These are phyloP conservation scores for Candida corydali DNA, from an alignment of 805 yeast genomes.

Conservation along the genomic window DNA sequence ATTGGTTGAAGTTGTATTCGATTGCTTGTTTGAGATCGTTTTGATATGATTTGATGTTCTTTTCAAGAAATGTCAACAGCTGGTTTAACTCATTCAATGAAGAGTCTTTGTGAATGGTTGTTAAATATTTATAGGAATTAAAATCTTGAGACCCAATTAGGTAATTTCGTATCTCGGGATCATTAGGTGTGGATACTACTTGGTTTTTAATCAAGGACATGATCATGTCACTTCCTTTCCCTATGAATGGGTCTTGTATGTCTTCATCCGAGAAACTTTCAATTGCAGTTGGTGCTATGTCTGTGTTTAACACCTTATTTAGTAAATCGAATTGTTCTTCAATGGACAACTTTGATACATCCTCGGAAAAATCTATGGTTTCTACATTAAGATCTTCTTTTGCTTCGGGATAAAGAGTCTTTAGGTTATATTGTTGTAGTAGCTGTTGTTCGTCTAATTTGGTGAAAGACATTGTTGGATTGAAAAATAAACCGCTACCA, in stretches of 20 bases:
- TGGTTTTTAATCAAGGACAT: conserved; percentile 20
- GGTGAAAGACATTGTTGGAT: conserved; percentile 1
- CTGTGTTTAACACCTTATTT: conserved; percentile 18
- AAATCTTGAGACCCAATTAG: conserved; percentile 34
- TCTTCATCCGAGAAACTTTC: conserved; percentile 16
- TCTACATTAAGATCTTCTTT: conserved; percentile 12
- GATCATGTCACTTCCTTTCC: conserved; percentile 26
- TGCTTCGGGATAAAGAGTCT: conserved; percentile 19
- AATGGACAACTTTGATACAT: conserved; percentile 12
- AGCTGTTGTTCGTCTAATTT: not conserved
- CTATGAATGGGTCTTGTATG: conserved; percentile 31
- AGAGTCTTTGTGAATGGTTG: conserved; percentile 34
- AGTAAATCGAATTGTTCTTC: conserved; percentile 31
- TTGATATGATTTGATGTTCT: conserved; percentile 31
- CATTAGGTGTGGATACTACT: conserved; percentile 22
- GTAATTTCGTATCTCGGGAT: conserved; percentile 27
- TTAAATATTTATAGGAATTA: conserved; percentile 31
- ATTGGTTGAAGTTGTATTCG: conserved; percentile 31
- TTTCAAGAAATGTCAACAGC: conserved; percentile 28
- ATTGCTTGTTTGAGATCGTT: conserved; percentile 32
- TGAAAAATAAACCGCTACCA: not conserved
- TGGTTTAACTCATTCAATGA: conserved; percentile 30
- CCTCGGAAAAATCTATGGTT: conserved; percentile 15
- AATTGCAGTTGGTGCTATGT: conserved; percentile 7
- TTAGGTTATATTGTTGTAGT: conserved; percentile 21